These are phyloP conservation scores for Fusarium ambrosium DNA, from an alignment of 2,329 filamentous ascomycete species.

Conservation along the genomic window DNA sequence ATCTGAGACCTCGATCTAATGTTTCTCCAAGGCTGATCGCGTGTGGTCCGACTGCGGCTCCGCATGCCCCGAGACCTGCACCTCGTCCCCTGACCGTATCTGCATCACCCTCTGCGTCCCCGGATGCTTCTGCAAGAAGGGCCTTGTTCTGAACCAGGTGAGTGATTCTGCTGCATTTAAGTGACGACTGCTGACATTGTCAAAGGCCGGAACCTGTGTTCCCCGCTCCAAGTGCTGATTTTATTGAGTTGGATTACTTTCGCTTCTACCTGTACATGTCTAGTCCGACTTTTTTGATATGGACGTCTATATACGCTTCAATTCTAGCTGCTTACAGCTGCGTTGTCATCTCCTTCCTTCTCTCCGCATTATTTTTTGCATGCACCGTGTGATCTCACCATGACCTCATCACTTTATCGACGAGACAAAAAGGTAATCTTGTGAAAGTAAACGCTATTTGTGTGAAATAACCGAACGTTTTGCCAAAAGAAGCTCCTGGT, in stretches of 20 bases:
- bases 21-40: not conserved
- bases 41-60: not conserved
- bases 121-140: constrained; percentile 11
- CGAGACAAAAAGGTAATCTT: not conserved
- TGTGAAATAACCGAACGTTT: not conserved
- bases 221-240: constrained; percentile 2
- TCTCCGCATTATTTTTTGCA: too few relatives aligned
- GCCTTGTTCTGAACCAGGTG: not conserved
- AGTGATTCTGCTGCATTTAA: not conserved
- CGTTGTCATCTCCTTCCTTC: not conserved
- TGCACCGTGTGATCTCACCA: not conserved
- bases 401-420: not conserved
- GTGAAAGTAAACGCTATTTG: not conserved
- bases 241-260: not conserved
- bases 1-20: not conserved
- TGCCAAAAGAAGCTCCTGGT: not conserved
- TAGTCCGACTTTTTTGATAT: not conserved
- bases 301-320: not conserved
- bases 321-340: not conserved
- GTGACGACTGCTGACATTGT: not conserved
- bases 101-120: not conserved
- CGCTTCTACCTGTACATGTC: constrained; percentile 1
- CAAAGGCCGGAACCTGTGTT: not conserved
- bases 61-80: constrained; percentile 4
- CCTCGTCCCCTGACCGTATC: not conserved